Evolutionary conservation across 2,329 filamentous ascomycete genomes (phyloP), one percentile per base, ranked within the genome.

Genomic region (Arthroderma sp.): DNA sequence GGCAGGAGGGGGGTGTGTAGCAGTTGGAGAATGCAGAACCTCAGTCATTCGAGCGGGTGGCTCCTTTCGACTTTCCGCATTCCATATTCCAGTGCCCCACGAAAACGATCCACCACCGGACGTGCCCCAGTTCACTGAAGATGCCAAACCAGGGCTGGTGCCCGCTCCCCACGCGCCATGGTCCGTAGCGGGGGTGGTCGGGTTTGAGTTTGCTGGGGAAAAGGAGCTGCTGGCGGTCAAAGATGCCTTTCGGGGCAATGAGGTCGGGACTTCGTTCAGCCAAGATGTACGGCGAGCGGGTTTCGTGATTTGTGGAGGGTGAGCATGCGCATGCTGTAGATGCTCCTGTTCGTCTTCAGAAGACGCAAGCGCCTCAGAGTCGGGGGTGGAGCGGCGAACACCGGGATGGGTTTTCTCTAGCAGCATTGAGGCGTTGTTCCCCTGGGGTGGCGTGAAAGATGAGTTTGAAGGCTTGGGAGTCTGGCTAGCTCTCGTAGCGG

Each of bases 341-440:
- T 49, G 42, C 6, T 94, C 83, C 46, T 71, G 74, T 63, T 98
- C 91, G 61, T 96, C 91, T 62, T 96, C 91, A 8, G 88, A 95
- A 53, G 89, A 96, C 43, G 83, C 87, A 48, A 96, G 70, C 42
- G 85, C 89, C 61, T 96, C 89, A 3, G 88, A 95, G 60, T 96
- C 91, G 22, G 89, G 89, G 1, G 89, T 95, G 5, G 86, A 87
- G 44, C 84, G 83, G 55, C 88, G 78, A 45, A 80, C 74, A 45
- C 70, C 69, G 31, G 70, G 61, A 56, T 84, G 83, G 41, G 82
- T 72, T 61, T 87, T 91, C 42, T 89, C 85, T 31, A 85, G 71
- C 40, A 85, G 67, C 34, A 81, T 68, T 34, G 78, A 77, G 47
- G 82, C 78, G 55, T 71, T 81, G 54, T 65, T 77, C 22, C 76